Percentiles rank a stretch among this genome's conserved stretches.
These are phyloP conservation scores for Blastocladiella emersonii DNA, from an alignment of 371 early-diverging fungal species.

Conservation along the genomic window DNA sequence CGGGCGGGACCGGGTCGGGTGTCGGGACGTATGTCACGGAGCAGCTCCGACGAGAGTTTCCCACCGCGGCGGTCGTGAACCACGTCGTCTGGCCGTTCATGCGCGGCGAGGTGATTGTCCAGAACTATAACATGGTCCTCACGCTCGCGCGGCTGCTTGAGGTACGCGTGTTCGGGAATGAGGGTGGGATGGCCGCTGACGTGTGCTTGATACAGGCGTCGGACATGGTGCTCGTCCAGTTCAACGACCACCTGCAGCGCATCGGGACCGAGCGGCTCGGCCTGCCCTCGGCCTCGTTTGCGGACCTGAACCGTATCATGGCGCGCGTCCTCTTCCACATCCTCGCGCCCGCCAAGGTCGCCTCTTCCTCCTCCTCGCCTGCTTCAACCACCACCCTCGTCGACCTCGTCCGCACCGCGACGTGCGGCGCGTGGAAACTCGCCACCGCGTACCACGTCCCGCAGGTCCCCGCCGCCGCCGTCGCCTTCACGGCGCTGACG, in stretches of 20 bases:
- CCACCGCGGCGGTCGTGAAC: slow-evolving; percentile 7
- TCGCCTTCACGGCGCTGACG: neutral
- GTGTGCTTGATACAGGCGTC: neutral
- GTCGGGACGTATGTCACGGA: slow-evolving; percentile 9
- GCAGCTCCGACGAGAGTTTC: slow-evolving; percentile 3
- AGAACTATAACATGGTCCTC: slow-evolving; percentile 9
- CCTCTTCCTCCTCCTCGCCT: neutral
- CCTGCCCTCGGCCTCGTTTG: neutral
- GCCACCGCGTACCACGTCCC: neutral
- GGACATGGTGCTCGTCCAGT: neutral
- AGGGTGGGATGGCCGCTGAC: too few relatives aligned
- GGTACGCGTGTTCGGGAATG: too few relatives aligned
- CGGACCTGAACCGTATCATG: slow-evolving; percentile 1
- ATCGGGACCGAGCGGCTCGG: slow-evolving; percentile 4
- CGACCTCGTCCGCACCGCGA: too few relatives aligned
- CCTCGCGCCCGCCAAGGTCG: neutral
- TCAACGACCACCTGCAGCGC: slow-evolving; percentile 8
- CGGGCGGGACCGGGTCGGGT: slow-evolving; percentile 10
- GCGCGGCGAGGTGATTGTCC: slow-evolving; percentile 8
- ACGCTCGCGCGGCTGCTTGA: neutral
- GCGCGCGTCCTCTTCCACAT: neutral
- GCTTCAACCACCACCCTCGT: too few relatives aligned
- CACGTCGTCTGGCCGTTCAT: slow-evolving; percentile 9
- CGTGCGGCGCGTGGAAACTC: too few relatives aligned
- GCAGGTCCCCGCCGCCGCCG: neutral